Evolutionary conservation across 2,329 filamentous ascomycete species (phyloP).

Genomic region (Diaporthe vaccinii): DNA sequence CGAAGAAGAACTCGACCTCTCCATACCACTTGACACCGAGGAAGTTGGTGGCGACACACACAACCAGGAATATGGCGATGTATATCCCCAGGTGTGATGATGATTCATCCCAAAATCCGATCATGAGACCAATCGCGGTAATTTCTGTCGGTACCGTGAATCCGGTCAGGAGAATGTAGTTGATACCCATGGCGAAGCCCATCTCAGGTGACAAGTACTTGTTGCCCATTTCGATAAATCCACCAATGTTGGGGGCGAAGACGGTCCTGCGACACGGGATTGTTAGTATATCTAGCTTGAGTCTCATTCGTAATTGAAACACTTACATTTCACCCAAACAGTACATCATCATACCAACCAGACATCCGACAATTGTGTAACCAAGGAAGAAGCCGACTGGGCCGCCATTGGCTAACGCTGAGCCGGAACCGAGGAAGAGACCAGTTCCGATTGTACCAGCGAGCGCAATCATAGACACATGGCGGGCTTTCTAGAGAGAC

Average conservation of each 20-base stretch:
- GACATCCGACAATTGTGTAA: constrained; percentile 68
- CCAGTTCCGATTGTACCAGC: constrained; percentile 58
- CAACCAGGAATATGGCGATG: constrained; percentile 42
- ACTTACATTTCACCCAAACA: constrained; percentile 68
- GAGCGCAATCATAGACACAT: constrained; percentile 53
- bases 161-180: constrained; percentile 44
- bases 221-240: constrained; percentile 46
- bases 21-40: constrained; percentile 40
- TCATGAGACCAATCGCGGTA: constrained; percentile 43
- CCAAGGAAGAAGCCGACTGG: constrained; percentile 71
- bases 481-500: constrained; percentile 40
- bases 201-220: constrained; percentile 45
- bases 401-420: constrained; percentile 70
- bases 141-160: constrained; percentile 44
- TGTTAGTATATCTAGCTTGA: not conserved
- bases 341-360: constrained; percentile 72
- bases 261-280: constrained; percentile 41
- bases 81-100: constrained; percentile 38
- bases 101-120: constrained; percentile 44
- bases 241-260: constrained; percentile 44
- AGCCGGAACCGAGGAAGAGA: constrained; percentile 73
- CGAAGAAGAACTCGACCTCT: constrained; percentile 39
- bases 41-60: constrained; percentile 43
- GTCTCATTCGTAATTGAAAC: not conserved
- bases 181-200: constrained; percentile 45